Evolutionary conservation across 1,284 basidiomycete species (phyloP), one percentile per base, ranked within the genome.

Genomic region (Cryptococcus amylolentus): DNA sequence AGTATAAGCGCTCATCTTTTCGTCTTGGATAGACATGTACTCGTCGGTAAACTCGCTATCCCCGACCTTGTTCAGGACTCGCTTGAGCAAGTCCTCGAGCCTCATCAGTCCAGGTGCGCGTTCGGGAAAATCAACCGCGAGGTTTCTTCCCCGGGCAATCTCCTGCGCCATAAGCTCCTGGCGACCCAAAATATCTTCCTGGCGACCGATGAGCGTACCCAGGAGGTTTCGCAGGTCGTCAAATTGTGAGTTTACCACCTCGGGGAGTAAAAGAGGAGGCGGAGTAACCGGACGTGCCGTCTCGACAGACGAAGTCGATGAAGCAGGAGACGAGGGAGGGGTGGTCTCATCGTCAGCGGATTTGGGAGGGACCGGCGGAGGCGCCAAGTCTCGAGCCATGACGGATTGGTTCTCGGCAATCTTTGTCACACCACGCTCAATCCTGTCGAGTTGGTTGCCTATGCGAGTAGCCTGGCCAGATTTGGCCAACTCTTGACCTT

Each of bases 271-370:
- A 18, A 65, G 27, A 0, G 67, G 63, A 4, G 71, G 68, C 1
- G 74, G 73, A 14, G 73, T 77, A 16, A 70, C 59, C 0, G 72
- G 71, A 20, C 71, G 62, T 49, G 69, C 70, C 0, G 72, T 74
- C 10, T 63, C 61, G n/a, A 49, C 51, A 1, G 67, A 67, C 13
- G 71, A 63, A 4, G 57, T 54, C 4, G 62, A 54, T 1, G 66
- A 68, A 16, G 65, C 53, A 5, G 71, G 65, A 3, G 63, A 62
- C 5, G 55, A 35, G 0, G 60, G 64, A 5, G 64, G 53, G 20
- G 50, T 49, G 12, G 12, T 40, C 7, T 51, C 51, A 42, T 58
- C 60, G 42, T 64, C 54, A 31, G 58, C 60, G 41, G 68, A 63
- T 52, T 75, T 72, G 1, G 67, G 55, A 4, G 72, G 72, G 9